Percentiles rank a stretch among this genome's conserved stretches.
These are phyloP conservation scores for Oxyria digyna DNA, from an alignment of 148 eudicot genomes.

Conservation along the genomic window DNA sequence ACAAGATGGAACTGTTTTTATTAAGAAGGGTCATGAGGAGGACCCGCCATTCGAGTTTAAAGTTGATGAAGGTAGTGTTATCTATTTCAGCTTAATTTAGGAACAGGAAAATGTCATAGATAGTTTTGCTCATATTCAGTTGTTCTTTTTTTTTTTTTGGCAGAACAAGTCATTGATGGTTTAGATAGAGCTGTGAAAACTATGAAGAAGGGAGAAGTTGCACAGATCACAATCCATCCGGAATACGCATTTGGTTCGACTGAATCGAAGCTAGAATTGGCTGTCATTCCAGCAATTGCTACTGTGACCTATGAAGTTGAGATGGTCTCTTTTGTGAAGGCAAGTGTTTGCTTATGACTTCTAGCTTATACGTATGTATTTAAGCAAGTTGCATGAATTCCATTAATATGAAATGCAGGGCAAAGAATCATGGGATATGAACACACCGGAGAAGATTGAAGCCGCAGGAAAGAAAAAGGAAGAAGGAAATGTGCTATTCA, in stretches of 20 bases:
- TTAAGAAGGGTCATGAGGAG: slow-evolving; percentile 52
- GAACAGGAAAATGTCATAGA: background rate
- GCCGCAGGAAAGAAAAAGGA: slow-evolving; percentile 84
- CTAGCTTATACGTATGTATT: background rate
- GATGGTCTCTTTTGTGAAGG: slow-evolving; percentile 73
- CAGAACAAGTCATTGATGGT: slow-evolving; percentile 88
- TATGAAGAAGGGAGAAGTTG: slow-evolving; percentile 83
- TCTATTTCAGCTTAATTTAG: background rate
- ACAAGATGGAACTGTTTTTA: slow-evolving; percentile 60
- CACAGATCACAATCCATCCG: slow-evolving; percentile 43
- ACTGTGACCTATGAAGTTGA: slow-evolving; percentile 57
- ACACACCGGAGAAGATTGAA: slow-evolving; percentile 68
- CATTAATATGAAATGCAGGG: slow-evolving; percentile 29
- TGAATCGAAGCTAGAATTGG: slow-evolving; percentile 56
- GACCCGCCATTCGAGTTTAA: slow-evolving; percentile 57
- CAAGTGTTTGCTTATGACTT: slow-evolving; percentile 9
- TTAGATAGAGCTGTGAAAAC: slow-evolving; percentile 61
- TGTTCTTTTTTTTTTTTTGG: background rate
- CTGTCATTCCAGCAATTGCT: slow-evolving; percentile 56
- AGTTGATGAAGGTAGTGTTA: slow-evolving; percentile 62
- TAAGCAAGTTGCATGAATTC: background rate
- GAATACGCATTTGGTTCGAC: slow-evolving; percentile 69
- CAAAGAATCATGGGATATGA: slow-evolving; percentile 93
- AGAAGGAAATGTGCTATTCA: slow-evolving; percentile 75
- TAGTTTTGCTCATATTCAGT: background rate